Base-by-base conservation (phyloP, 2,329 filamentous ascomycete species). In the Stagonosporopsis chrysanthemi region DNA sequence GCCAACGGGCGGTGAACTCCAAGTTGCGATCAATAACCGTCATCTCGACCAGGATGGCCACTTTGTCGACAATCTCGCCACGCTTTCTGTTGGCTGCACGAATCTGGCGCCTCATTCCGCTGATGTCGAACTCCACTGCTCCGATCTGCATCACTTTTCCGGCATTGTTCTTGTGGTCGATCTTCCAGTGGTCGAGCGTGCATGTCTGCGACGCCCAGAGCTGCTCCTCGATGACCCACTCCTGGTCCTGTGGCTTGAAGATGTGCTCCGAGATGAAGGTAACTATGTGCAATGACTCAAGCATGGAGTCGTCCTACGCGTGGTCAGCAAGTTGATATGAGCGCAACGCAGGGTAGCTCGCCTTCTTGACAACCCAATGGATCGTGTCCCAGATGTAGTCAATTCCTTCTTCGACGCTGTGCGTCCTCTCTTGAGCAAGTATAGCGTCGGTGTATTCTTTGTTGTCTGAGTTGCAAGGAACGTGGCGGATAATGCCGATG, bases 301-400 rank as follows among this genome's bases (percentile, higher is more conserved):
- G 24, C 24, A 50, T 35, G 0, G n/a, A 39, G 1, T 11, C 46
- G 46, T 52, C 23, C 49, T 42, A 26, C 3, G 6, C 8, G 6
- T 17, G 1, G n/a, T 59, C 6, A 56, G 49, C n/a, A 17, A 26
- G 19, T 8, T 17, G 19, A 9, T n/a, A 4, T 4, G 9, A 2
- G 7, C 24, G 19, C 12, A 31, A 31, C 22, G 15, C 26, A 31
- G 14, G 14, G 8, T 15, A 14, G 50, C 41, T 4, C 48, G 63
- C 62, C 29, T 38, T 51, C 45, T 67, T 65, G 11, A 67, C 58
- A 7, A 64, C n/a, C 61, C 61, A 65, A 3, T 33, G 11, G 22
- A 67, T 56, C 14, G 62, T 62, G 6, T 60, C n/a, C 15, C 40
- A 29, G 9, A 64, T 40, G 19, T 56, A 57, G 4, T n/a, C 8